phyloP scores from a whole-genome alignment of 2,329 filamentous ascomycete genomes.

The Botrytis fragariae region DNA sequence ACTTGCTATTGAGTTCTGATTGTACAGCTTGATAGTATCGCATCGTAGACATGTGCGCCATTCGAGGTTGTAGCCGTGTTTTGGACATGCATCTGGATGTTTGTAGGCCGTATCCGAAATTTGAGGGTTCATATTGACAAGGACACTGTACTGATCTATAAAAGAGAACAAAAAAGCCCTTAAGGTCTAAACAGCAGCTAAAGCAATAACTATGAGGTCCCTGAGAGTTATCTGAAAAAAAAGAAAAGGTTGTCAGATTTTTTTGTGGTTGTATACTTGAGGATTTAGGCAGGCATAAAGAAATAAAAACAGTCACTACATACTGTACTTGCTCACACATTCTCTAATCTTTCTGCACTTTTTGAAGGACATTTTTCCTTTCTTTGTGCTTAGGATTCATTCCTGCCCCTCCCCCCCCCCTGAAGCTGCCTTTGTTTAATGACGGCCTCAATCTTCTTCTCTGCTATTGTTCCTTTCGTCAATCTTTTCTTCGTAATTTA shows the following conservation, averaged over 20 bases:
- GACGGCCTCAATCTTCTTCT: not conserved
- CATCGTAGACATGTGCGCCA: slow-evolving; percentile 6
- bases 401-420: too few species aligned
- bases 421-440: not conserved
- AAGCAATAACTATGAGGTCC: not conserved
- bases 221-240: not conserved
- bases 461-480: not conserved
- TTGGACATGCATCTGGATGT: not conserved
- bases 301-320: not conserved
- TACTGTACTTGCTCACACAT: not conserved
- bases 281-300: not conserved
- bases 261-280: not conserved
- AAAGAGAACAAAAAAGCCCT: not conserved
- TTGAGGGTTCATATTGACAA: not conserved
- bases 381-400: not conserved
- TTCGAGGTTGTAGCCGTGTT: not conserved
- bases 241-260: not conserved
- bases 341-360: not conserved
- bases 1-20: not conserved
- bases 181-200: too few species aligned
- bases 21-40: slow-evolving; percentile 4
- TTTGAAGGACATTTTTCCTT: not conserved
- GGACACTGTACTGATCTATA: not conserved
- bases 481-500: not conserved
- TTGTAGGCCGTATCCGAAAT: not conserved